phyloP scores from a whole-genome alignment of 1,284 basidiomycete genomes.

The Xerocomus subilludens region DNA sequence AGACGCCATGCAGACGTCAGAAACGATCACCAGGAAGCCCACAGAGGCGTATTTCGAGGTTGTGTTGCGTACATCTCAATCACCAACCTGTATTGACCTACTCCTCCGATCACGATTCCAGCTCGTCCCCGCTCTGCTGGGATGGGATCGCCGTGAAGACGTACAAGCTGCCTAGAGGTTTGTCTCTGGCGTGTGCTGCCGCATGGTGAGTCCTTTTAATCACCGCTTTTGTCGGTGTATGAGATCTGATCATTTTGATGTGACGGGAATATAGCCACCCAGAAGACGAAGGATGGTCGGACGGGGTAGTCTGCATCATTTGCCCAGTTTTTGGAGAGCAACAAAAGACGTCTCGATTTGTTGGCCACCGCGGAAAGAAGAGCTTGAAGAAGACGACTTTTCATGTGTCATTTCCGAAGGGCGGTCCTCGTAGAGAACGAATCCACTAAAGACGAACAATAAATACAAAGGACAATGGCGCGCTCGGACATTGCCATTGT shows the following conservation, averaged over 20 bases:
- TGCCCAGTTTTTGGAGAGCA: slow-evolving; percentile 62
- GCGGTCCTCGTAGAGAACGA: too few relatives aligned
- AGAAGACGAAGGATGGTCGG: slow-evolving; percentile 66
- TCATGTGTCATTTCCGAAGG: too few relatives aligned
- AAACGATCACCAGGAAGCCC: slow-evolving; percentile 75
- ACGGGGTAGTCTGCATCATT: slow-evolving; percentile 59
- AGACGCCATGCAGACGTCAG: slow-evolving; percentile 60
- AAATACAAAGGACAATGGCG: too few relatives aligned
- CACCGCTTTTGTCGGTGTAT: too few relatives aligned
- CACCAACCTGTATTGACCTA: slow-evolving; percentile 28
- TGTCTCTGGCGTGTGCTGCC: slow-evolving; percentile 72
- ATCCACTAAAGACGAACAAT: too few relatives aligned
- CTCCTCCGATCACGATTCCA: not conserved
- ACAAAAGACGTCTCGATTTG: not conserved
- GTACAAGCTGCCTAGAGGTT: slow-evolving; percentile 67
- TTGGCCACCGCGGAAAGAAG: not conserved
- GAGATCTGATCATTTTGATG: slow-evolving; percentile 36
- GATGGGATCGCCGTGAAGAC: slow-evolving; percentile 70
- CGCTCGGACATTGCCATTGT: too few relatives aligned
- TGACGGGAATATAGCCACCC: slow-evolving; percentile 72
- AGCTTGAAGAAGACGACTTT: not conserved
- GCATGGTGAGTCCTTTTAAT: slow-evolving; percentile 55
- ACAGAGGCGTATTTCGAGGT: slow-evolving; percentile 68
- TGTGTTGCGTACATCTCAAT: slow-evolving; percentile 63
- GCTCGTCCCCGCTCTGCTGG: not conserved